A percentile compares a stretch with the other conserved stretches of the same genome.
phyloP scores from a whole-genome alignment of 2,329 filamentous ascomycete species.

The Exophiala calicioides region DNA sequence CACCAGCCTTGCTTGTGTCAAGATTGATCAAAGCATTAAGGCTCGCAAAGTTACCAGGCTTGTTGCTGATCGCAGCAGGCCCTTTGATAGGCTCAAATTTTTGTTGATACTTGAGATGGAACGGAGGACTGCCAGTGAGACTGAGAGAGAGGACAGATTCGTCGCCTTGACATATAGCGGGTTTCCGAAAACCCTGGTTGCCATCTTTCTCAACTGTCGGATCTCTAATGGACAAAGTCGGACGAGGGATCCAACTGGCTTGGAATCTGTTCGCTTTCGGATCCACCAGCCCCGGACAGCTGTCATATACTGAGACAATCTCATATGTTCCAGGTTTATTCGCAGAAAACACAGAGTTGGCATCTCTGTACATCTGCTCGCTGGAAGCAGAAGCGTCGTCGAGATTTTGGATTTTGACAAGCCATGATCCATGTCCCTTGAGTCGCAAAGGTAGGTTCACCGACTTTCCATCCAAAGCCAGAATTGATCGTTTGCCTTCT shows the following conservation, averaged over 20 bases:
- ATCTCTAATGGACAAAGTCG: conserved; percentile 67
- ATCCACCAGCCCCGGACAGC: conserved; percentile 81
- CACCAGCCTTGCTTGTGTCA: conserved; percentile 80
- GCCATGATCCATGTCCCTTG: conserved; percentile 84
- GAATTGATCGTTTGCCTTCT: conserved; percentile 73
- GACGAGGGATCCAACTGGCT: conserved; percentile 82
- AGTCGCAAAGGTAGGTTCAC: conserved; percentile 79
- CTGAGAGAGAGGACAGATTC: conserved; percentile 83
- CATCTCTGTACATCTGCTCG: conserved; percentile 54
- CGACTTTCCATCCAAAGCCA: conserved; percentile 73
- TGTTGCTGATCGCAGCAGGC: conserved; percentile 64
- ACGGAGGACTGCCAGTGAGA: conserved; percentile 79
- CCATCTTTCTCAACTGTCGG: conserved; percentile 62
- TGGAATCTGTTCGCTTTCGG: conserved; percentile 71
- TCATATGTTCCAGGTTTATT: conserved; percentile 73
- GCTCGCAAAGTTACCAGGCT: conserved; percentile 71
- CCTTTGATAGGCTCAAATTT: conserved; percentile 69
- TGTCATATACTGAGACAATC: conserved; percentile 74
- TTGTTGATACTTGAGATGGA: conserved; percentile 78
- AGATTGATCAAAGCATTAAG: conserved; percentile 76
- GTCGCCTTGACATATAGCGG: conserved; percentile 89
- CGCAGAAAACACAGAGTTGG: conserved; percentile 71
- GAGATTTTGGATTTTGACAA: conserved; percentile 66
- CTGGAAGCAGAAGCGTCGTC: conserved; percentile 47
- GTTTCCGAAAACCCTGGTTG: conserved; percentile 65